Base-by-base conservation (phyloP, 257 asterid genomes). In the Coffea canephora region DNA sequence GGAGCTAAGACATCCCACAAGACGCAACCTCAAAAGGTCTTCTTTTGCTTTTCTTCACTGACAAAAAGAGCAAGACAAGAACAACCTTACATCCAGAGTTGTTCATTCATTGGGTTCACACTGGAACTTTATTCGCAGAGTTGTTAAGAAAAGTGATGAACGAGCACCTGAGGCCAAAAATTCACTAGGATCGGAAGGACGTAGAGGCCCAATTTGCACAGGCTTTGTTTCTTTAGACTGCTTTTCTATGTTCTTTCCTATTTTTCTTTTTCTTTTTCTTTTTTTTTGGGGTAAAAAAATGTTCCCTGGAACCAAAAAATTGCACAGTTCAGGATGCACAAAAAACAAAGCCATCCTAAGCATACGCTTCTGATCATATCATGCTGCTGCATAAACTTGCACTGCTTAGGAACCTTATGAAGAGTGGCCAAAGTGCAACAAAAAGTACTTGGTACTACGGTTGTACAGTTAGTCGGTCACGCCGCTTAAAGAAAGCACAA, bases 11-110 rank as follows among this genome's bases (percentile, higher is more conserved):
- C 77, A 21, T 75, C 81, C 74, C 27, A 68, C 27, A 49, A 68
- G 75, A 69, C 46, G 59, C 61, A 76, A 69, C 68, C 39, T 82
- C 82, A 76, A 89, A 86, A 89, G 85, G 62, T 41, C 31, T 65
- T 64, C 91, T 86, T 88, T 85, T 78, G 57, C 80, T 77, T 79
- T 80, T 64, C 27, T 34, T 50, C 85, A 81, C 86, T 89, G 89
- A 87, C 90, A 90, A 87, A 90, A 31, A 31, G 31, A 84, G 87
- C 52, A 62, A 75, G 75, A 75, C 45, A 74, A 45, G 25, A 19
- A 57, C 41, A n/a, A 80, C 15, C 21, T 46, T n/a, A 46, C 34
- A 13, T 12, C 74, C 66, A 27, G 45, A 45, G 18, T 62, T 43
- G 41, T 39, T 25, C 68, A 23, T 62, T 11, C 68, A n/a, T 49